Conservation (phyloP, 306 rosid species). For the Cyclanthera cordifolia region DNA sequence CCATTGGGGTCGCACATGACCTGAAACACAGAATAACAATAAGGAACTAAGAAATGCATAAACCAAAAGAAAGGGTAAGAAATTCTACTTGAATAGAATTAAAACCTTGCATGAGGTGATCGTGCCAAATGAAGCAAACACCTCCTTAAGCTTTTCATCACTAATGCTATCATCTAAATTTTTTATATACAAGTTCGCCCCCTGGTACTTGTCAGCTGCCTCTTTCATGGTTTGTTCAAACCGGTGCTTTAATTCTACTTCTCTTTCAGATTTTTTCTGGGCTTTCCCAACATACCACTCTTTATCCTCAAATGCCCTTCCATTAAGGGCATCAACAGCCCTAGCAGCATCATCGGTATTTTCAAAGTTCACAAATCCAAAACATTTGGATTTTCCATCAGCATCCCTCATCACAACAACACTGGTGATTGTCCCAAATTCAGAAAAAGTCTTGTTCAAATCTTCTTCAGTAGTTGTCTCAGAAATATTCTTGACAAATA, state of each 20-base stretch:
- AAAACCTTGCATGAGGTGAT: slow-evolving; percentile 34
- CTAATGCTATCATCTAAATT: slow-evolving; percentile 28
- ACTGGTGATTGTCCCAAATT: slow-evolving; percentile 26
- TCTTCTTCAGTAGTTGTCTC: slow-evolving; percentile 26
- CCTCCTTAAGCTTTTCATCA: slow-evolving; percentile 25
- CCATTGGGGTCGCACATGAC: slow-evolving; percentile 33
- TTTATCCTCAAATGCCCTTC: slow-evolving; percentile 25
- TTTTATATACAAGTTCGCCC: slow-evolving; percentile 25
- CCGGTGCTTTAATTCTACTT: slow-evolving; percentile 23
- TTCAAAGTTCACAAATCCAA: slow-evolving; percentile 35
- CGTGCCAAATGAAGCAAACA: slow-evolving; percentile 24
- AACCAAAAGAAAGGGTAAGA: neutral
- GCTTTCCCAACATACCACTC: slow-evolving; percentile 32
- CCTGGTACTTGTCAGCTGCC: slow-evolving; percentile 23
- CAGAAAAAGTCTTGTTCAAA: slow-evolving; percentile 20
- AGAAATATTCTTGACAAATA: slow-evolving; percentile 22
- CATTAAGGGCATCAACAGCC: slow-evolving; percentile 25
- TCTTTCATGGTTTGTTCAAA: slow-evolving; percentile 28
- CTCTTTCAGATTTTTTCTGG: slow-evolving; percentile 28
- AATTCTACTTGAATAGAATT: neutral
- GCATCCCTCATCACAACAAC: slow-evolving; percentile 30
- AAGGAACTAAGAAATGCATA: too few relatives aligned
- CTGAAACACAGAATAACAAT: neutral
- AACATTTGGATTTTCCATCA: slow-evolving; percentile 27
- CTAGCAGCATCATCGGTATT: slow-evolving; percentile 23